These are phyloP conservation scores for Microglena sp. DNA, from an alignment of 139 green algal genomes.

Conservation along the genomic window DNA sequence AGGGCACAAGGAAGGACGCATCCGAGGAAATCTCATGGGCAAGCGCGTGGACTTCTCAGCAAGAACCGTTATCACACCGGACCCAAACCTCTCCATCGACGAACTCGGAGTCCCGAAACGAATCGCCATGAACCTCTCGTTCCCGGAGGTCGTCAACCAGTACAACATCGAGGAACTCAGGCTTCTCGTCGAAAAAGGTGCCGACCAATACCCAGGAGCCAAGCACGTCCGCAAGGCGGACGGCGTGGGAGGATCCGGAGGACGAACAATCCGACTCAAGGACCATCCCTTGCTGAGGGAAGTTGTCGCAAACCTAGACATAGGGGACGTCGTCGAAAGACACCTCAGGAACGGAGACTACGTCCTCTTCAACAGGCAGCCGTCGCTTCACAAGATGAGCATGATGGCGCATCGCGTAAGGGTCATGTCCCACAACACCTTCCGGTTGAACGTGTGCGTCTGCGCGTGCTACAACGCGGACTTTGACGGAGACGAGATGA, in stretches of 20 bases:
- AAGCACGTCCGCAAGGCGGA: conserved; percentile 76
- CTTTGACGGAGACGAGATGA: conserved; percentile 99
- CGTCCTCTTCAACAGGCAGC: conserved; percentile 97
- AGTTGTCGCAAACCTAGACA: conserved; percentile 9
- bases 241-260: conserved; percentile 7
- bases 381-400: conserved; percentile 96
- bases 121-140: conserved; percentile 93
- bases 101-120: conserved; percentile 91
- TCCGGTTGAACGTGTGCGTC: conserved; percentile 58
- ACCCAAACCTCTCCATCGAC: conserved; percentile 92
- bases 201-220: conserved; percentile 81
- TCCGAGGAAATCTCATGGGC: conserved; percentile 95
- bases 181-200: conserved; percentile 80
- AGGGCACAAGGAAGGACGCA: conserved; percentile 67
- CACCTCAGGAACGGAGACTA: conserved; percentile 87
- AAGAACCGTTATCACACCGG: conserved; percentile 88
- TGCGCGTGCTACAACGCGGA: conserved; percentile 96
- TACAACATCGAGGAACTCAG: conserved; percentile 64
- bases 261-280: conserved; percentile 18
- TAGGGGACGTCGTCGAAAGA: conserved; percentile 62
- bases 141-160: conserved; percentile 79
- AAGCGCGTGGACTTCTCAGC: conserved; percentile 96
- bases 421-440: conserved; percentile 82
- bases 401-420: conserved; percentile 77
- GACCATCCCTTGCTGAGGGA: neutral